These are phyloP conservation scores for Dysphania ambrosioides DNA, from an alignment of 148 eudicot species.

Conservation along the genomic window DNA sequence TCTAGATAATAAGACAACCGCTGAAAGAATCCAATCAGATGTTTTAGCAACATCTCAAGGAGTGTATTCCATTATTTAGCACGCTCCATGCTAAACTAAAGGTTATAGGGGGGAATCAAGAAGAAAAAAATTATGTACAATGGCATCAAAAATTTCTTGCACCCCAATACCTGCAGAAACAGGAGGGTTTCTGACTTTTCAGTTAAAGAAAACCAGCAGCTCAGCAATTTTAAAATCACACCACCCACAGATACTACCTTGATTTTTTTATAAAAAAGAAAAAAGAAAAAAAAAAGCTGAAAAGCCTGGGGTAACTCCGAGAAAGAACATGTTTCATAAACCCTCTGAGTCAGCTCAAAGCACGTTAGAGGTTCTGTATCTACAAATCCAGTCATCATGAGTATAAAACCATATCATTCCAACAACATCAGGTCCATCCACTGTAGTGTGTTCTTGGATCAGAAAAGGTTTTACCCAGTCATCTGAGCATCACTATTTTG, in stretches of 20 bases:
- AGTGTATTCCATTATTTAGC: slow-evolving; percentile 38
- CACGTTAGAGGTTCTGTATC: slow-evolving; percentile 25
- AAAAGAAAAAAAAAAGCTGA: slow-evolving; percentile 19
- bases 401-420: neutral
- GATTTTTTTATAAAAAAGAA: too few species aligned
- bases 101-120: slow-evolving; percentile 22
- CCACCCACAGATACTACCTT: slow-evolving; percentile 13
- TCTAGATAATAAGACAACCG: slow-evolving; percentile 27
- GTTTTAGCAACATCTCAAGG: slow-evolving; percentile 26
- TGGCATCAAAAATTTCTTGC: slow-evolving; percentile 37
- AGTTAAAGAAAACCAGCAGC: slow-evolving; percentile 24
- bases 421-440: neutral
- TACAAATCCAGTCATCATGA: slow-evolving; percentile 15
- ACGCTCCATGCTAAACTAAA: slow-evolving; percentile 39
- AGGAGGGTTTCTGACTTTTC: slow-evolving; percentile 15
- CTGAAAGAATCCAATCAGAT: slow-evolving; percentile 29
- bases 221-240: slow-evolving; percentile 4
- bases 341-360: slow-evolving; percentile 26
- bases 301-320: slow-evolving; percentile 12
- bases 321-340: slow-evolving; percentile 14
- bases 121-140: slow-evolving; percentile 40
- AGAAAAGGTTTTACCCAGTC: slow-evolving; percentile 20
- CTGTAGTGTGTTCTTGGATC: slow-evolving; percentile 5
- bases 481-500: slow-evolving; percentile 31
- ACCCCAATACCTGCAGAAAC: slow-evolving; percentile 44